Conservation (phyloP, 176 grass and related monocot genomes). For the barley (Hordeum vulgare) region DNA sequence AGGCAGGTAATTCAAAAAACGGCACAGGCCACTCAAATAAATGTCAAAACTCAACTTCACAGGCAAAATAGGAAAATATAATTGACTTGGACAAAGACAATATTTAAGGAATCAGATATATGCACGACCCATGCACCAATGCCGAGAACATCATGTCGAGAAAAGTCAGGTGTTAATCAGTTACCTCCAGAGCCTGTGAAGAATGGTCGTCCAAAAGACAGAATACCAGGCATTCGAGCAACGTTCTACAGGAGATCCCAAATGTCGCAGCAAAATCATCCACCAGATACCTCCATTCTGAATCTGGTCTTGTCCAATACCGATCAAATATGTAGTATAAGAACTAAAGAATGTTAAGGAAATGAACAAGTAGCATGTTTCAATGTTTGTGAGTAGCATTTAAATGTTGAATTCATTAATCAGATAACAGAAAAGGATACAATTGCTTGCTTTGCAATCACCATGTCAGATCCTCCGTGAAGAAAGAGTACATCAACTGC, state of each 20-base stretch:
- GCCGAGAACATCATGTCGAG: constrained; percentile 2
- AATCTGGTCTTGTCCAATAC: constrained; percentile 71
- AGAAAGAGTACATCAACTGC: constrained; percentile 85
- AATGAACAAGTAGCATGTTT: constrained; percentile 9
- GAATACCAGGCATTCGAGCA: constrained; percentile 75
- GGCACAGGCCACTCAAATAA: not conserved
- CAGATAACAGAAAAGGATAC: constrained; percentile 65
- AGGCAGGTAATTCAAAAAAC: constrained; percentile 3
- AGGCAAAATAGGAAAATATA: not conserved
- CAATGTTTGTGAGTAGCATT: not conserved
- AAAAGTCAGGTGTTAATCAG: constrained; percentile 11
- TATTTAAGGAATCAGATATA: not conserved
- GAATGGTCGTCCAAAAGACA: constrained; percentile 86
- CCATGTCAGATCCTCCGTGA: constrained; percentile 70
- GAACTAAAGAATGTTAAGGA: constrained; percentile 68
- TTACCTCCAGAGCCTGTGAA: constrained; percentile 76
- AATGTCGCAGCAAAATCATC: constrained; percentile 84
- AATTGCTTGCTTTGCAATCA: constrained; percentile 91
- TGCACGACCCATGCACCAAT: not conserved
- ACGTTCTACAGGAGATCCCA: constrained; percentile 52
- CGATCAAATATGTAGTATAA: constrained; percentile 98
- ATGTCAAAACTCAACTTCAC: not conserved
- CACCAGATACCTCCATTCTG: constrained; percentile 77
- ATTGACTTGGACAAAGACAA: not conserved
- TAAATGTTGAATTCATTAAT: not conserved